Base-by-base conservation (phyloP, 2,329 filamentous ascomycete genomes). In the Xylariaceae sp. region DNA sequence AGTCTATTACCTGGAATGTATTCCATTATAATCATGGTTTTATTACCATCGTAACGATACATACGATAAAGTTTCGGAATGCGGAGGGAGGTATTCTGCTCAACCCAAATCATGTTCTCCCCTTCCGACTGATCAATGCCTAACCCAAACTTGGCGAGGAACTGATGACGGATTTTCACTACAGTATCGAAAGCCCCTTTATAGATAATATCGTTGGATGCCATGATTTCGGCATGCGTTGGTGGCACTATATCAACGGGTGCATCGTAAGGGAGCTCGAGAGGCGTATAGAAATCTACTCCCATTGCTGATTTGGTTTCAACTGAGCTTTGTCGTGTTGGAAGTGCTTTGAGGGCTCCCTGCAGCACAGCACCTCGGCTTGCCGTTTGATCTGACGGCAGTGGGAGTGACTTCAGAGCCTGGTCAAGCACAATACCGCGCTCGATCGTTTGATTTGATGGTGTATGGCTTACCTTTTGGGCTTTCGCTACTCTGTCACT, bases 51-150 rank as follows among this genome's bases (percentile, higher is more conserved):
- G 10, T 41, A 51, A 0, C 16, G 42, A n/a, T 56, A 56, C 1
- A 53, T 45, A 6, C 53, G 53, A 9, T 58, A 58, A 12, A 58
- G 33, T 12, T 41, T 6, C 12, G 55, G 48, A 1, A 58, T 31
- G 3, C 43, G 50, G 6, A 56, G 42, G 3, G 19, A 40, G 1
- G 49, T 53, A 7, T 51, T 9, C 10, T 46, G 4, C 6, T 38
- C 39, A 6, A 58, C 45, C 19, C 53, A 53, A 19, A 58, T 16
- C 50, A 58, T 55, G 12, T 42, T 56, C 33, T 53, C 50, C 31
- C 22, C 55, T 40, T 56, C 55, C 2, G 47, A 7, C 4, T 6
- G 17, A 11, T 14, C n/a, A 1, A 53, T 45, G 7, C 4, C 0
- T n/a, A 5, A 2, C 1, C 55, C 52, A 28, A 41, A 53, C 31